Conservation (phyloP, 1,139 yeast species). For the Hansenula lynferdii region DNA sequence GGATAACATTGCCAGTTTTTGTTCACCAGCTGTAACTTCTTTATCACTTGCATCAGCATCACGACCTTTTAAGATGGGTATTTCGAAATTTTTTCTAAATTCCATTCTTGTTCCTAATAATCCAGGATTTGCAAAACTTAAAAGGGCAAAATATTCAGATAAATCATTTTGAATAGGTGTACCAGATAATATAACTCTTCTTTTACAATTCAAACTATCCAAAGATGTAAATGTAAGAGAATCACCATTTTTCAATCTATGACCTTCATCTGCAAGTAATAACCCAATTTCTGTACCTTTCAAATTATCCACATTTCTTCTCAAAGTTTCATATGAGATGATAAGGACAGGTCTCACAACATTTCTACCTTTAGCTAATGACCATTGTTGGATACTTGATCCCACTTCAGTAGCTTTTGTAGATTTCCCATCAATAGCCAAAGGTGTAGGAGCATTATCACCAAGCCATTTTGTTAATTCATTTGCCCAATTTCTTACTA, state of each 20-base stretch:
- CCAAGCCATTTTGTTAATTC: conserved; percentile 97
- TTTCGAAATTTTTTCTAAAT: conserved; percentile 81
- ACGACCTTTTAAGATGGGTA: conserved; percentile 75
- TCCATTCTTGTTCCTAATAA: conserved; percentile 80
- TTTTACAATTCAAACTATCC: conserved; percentile 72
- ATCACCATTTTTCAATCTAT: conserved; percentile 90
- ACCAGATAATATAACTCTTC: conserved; percentile 92
- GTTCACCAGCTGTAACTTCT: conserved; percentile 69
- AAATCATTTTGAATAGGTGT: conserved; percentile 97
- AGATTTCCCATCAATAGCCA: conserved; percentile 88
- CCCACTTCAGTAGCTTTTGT: conserved; percentile 66
- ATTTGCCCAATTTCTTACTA: conserved; percentile 97
- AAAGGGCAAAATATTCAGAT: conserved; percentile 87
- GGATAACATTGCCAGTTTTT: conserved; percentile 65
- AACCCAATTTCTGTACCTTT: conserved; percentile 82
- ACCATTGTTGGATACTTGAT: conserved; percentile 77
- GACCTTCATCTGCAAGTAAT: conserved; percentile 95
- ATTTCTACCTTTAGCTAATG: conserved; percentile 80
- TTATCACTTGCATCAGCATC: conserved; percentile 87
- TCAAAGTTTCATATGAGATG: conserved; percentile 90
- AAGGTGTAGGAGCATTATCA: conserved; percentile 78
- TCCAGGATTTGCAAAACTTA: conserved; percentile 95
- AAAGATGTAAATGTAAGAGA: conserved; percentile 88
- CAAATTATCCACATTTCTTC: conserved; percentile 78
- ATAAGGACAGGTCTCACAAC: conserved; percentile 91